Evolutionary conservation across 2,329 filamentous ascomycete species (phyloP).

Genomic region (Juglanconis sp.): DNA sequence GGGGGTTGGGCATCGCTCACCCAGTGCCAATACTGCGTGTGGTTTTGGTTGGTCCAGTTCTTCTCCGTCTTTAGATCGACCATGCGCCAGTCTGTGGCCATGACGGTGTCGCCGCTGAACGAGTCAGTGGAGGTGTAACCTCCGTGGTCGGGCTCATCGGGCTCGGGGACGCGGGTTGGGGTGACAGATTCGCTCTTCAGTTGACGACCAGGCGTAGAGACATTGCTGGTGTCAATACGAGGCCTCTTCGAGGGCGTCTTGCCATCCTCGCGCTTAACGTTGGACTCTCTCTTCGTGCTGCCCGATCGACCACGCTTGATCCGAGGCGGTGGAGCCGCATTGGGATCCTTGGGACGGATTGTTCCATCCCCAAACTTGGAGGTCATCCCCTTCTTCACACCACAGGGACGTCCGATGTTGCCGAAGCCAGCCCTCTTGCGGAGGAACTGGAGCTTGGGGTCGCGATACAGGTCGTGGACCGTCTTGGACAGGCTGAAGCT

Average conservation of each 20-base stretch:
- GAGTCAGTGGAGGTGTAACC: conserved; percentile 54
- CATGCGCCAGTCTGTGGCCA: conserved; percentile 48
- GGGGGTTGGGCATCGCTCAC: conserved; percentile 29
- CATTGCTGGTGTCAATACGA: background rate
- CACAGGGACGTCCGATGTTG: conserved; percentile 55
- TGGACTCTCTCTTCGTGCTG: conserved; percentile 2
- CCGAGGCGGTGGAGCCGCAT: conserved; percentile 17
- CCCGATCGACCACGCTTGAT: conserved; percentile 17
- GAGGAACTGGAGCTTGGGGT: conserved; percentile 47
- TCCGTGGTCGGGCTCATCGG: conserved; percentile 39
- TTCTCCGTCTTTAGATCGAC: conserved; percentile 48
- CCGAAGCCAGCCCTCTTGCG: conserved; percentile 53
- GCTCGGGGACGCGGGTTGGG: background rate
- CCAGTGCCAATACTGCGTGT: conserved; percentile 58
- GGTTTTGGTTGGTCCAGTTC: conserved; percentile 42
- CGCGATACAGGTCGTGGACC: conserved; percentile 54
- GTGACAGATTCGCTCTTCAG: background rate
- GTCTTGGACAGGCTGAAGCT: conserved; percentile 50
- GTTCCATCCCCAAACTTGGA: conserved; percentile 23
- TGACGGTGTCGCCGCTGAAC: conserved; percentile 42
- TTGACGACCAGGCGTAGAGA: background rate
- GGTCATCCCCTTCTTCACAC: conserved; percentile 32
- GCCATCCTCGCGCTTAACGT: background rate
- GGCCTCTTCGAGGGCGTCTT: background rate
- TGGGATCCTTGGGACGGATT: conserved; percentile 26